Conservation (phyloP, 441 rosid species). For the Erysimum cheiri region DNA sequence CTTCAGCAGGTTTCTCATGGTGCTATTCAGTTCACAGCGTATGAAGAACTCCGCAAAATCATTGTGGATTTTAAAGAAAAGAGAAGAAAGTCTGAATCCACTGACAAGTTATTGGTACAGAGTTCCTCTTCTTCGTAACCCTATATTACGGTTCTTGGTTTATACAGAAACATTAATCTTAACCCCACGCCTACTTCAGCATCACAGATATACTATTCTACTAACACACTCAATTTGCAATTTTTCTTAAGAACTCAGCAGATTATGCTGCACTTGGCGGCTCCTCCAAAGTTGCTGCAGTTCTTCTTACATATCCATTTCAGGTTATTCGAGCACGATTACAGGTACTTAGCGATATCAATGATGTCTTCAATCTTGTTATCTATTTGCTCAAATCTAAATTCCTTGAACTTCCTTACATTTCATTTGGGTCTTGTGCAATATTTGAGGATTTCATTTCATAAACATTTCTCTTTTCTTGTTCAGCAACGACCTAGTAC, state of each 20-base stretch:
- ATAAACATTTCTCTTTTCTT: constrained; percentile 2
- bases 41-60: constrained; percentile 86
- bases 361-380: not conserved
- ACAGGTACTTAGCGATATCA: constrained; percentile 56
- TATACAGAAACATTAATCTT: constrained; percentile 6
- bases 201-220: constrained; percentile 1
- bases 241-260: constrained; percentile 63
- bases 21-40: constrained; percentile 88
- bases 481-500: constrained; percentile 82
- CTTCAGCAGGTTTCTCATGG: constrained; percentile 94
- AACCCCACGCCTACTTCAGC: not conserved
- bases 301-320: constrained; percentile 84
- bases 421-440: not conserved
- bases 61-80: constrained; percentile 56
- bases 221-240: not conserved
- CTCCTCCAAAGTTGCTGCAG: constrained; percentile 86
- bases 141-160: not conserved
- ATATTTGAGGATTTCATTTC: constrained; percentile 7
- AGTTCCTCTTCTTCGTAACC: constrained; percentile 9
- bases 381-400: not conserved
- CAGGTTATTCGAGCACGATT: constrained; percentile 94
- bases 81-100: constrained; percentile 41
- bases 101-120: constrained; percentile 66
- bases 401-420: not conserved
- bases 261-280: constrained; percentile 93